These are phyloP conservation scores for Salmacisia buchloeana DNA, from an alignment of 1,284 basidiomycete genomes.

Conservation along the genomic window DNA sequence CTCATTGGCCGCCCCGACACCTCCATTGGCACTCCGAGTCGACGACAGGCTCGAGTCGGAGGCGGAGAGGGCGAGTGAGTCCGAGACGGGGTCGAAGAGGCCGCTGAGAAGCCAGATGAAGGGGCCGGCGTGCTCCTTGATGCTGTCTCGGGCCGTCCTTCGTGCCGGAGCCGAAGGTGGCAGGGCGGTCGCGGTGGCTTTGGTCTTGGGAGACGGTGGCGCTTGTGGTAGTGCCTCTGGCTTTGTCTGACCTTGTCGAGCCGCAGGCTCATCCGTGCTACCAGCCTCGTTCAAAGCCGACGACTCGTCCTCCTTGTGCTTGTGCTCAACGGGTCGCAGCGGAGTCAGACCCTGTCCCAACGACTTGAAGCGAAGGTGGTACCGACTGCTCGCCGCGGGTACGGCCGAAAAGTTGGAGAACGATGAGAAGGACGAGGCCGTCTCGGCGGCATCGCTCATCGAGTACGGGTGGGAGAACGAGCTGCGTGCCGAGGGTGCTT, in stretches of 20 bases:
- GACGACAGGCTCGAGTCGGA: background rate
- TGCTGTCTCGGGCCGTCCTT: background rate
- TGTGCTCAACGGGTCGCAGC: background rate
- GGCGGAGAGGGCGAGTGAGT: too few species aligned
- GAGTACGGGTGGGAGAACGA: background rate
- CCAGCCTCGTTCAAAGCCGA: too few species aligned
- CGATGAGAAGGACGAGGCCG: too few species aligned
- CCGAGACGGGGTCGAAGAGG: background rate
- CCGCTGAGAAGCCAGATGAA: background rate
- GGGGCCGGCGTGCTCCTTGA: background rate
- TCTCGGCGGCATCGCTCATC: background rate
- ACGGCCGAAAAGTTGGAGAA: too few species aligned
- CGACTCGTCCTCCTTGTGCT: background rate
- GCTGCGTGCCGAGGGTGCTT: background rate
- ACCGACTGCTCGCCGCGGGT: background rate
- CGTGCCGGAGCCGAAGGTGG: background rate
- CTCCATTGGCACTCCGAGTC: too few species aligned
- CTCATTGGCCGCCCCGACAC: too few species aligned
- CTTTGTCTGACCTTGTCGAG: too few species aligned
- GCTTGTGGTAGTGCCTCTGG: too few species aligned
- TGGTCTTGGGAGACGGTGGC: too few species aligned
- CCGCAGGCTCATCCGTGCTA: background rate
- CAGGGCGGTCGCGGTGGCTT: background rate
- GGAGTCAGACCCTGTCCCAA: background rate
- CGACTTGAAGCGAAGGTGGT: background rate